Evolutionary conservation across 108 stramenopile species (phyloP).

Genomic region (Chaetoceros tenuissimus): DNA sequence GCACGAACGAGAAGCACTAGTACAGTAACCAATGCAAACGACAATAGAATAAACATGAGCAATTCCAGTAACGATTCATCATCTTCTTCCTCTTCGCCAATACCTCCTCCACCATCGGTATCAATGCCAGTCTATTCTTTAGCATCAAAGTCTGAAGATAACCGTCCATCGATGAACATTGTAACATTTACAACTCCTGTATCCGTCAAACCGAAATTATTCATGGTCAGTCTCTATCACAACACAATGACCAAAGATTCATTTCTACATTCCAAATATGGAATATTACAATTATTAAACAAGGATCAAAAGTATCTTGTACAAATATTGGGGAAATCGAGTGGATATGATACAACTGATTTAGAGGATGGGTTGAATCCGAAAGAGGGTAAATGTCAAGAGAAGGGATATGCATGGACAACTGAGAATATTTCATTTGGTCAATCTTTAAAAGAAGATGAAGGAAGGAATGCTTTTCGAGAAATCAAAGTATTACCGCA

Average conservation of each 20-base stretch:
- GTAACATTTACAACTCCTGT: constrained; percentile 51
- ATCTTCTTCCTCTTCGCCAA: constrained; percentile 21
- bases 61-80: no score
- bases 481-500: constrained; percentile 38
- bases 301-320: constrained; percentile 30
- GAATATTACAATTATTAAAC: constrained; percentile 45
- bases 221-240: constrained; percentile 43
- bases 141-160: constrained; percentile 18
- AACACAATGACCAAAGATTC: constrained; percentile 36
- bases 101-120: constrained; percentile 43
- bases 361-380: no score
- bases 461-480: background rate
- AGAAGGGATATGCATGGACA: constrained; percentile 29
- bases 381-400: constrained; percentile 31
- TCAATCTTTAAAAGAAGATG: no score
- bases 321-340: constrained; percentile 39
- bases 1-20: no score
- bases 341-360: constrained; percentile 25
- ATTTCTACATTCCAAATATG: constrained; percentile 28
- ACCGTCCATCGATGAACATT: constrained; percentile 43
- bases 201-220: constrained; percentile 44
- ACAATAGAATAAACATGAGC: no score
- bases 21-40: no score
- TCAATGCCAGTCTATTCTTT: constrained; percentile 52
- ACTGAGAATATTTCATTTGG: no score